These are phyloP conservation scores for Boletus barrowsii DNA, from an alignment of 768 basidiomycete genomes.

Conservation along the genomic window DNA sequence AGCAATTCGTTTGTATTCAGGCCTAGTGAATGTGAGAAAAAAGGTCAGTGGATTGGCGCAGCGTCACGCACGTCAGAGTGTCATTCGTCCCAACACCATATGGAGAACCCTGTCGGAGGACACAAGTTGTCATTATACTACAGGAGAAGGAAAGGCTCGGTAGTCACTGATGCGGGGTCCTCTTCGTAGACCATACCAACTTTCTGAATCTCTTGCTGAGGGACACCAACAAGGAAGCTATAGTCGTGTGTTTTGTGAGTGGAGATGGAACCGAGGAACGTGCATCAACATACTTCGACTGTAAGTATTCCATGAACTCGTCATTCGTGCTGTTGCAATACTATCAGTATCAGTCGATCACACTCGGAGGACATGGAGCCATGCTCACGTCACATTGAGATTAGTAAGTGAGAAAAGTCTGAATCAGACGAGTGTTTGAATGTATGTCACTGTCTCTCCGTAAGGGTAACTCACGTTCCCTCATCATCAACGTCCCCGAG, in stretches of 20 bases:
- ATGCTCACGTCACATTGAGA: slow-evolving; percentile 21
- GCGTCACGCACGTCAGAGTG: slow-evolving; percentile 3
- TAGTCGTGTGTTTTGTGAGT: neutral
- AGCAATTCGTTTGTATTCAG: neutral
- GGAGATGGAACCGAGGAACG: neutral
- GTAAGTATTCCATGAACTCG: slow-evolving; percentile 1
- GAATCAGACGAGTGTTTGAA: too few relatives aligned
- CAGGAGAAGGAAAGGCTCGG: neutral
- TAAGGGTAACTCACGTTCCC: neutral
- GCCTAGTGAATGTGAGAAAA: neutral
- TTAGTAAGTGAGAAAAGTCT: slow-evolving; percentile 28
- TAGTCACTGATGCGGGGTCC: slow-evolving; percentile 1
- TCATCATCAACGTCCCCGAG: slow-evolving; percentile 1
- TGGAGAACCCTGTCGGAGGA: slow-evolving; percentile 22
- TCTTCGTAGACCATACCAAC: slow-evolving; percentile 7
- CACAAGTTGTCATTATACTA: neutral
- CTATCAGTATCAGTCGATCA: neutral
- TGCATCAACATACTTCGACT: neutral
- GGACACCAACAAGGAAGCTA: slow-evolving; percentile 13
- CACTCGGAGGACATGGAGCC: neutral
- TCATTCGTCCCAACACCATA: slow-evolving; percentile 25
- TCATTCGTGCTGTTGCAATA: neutral
- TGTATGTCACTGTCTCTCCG: neutral
- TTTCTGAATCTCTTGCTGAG: neutral
- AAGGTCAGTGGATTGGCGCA: neutral